Base-by-base conservation (phyloP, 2,329 filamentous ascomycete species). In the Tetracladium maxilliforme region DNA sequence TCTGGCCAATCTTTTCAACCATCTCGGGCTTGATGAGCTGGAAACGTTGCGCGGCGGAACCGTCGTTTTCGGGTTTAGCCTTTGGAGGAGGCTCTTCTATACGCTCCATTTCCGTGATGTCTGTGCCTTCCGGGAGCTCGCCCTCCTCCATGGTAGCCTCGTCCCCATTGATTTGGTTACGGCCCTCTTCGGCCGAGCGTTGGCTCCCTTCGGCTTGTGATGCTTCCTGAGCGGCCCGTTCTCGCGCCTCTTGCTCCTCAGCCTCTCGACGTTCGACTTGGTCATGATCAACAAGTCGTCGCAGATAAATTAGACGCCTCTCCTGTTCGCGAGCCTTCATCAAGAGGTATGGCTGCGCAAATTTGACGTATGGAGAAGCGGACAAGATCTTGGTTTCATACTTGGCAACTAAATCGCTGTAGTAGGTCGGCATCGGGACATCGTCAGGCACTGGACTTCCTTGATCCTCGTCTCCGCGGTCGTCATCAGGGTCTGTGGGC, bases 291-390 rank as follows among this genome's bases (percentile, higher is more conserved):
- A 82, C 73, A 8, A 95, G 63, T 25, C 75, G 67, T 43, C 80
- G 87, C 23, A 94, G 62, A 44, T 92, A 83, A 3, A 78, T 68
- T 5, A 98, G 59, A 27, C 79, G 72, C 26, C 81, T 66, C 50
- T 98, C 90, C 43, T 94, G 79, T 45, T 94, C 86, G 24, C 90
- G 74, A 21, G 90, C 79, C 42, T 81, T 82, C 64, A 90, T 92
- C 19, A 98, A 63, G 14, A 95, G 66, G 48, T 95, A 92, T 1
- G 90, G 90, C 43, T 90, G 83, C 35, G 80, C 78, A 43, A 95
- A 98, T 42, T 83, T 87, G 35, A 98, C 90, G 44, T 93, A 95
- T 1, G 90, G 90, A 1, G 90, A 98, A 2, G 84, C 83, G 2
- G 92, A 98, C 6, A 98, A 57, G 22, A 98, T 78, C 43, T 87